These are phyloP conservation scores for Fonsecaea multimorphosa DNA, from an alignment of 2,329 filamentous ascomycete genomes.

Conservation along the genomic window DNA sequence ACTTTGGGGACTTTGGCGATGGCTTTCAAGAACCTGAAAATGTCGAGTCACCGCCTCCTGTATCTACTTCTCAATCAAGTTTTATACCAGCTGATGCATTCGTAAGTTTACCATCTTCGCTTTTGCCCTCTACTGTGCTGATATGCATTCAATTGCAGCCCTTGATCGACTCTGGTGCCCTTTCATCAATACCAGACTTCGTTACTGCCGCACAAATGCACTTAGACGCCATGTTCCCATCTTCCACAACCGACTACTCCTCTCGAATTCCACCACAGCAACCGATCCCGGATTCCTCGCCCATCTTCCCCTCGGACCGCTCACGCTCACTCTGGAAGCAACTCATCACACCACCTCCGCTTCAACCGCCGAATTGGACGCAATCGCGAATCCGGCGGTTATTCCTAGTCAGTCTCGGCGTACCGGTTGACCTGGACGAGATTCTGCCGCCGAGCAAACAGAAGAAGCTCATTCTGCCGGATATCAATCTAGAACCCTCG, in stretches of 20 bases:
- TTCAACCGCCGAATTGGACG: constrained; percentile 97
- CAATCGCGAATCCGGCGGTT: constrained; percentile 91
- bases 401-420: constrained; percentile 93
- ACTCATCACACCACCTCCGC: constrained; percentile 88
- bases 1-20: constrained; percentile 70
- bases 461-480: constrained; percentile 94
- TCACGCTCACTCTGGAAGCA: constrained; percentile 95
- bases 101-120: constrained; percentile 38
- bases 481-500: constrained; percentile 66
- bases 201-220: constrained; percentile 47
- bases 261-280: constrained; percentile 47
- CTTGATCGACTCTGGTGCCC: constrained; percentile 60
- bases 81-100: constrained; percentile 30
- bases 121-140: constrained; percentile 31
- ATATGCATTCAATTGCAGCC: constrained; percentile 21
- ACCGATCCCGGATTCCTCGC: constrained; percentile 50
- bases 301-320: constrained; percentile 81
- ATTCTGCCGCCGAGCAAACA: constrained; percentile 97
- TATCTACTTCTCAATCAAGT: constrained; percentile 43
- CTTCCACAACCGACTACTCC: constrained; percentile 44
- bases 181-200: constrained; percentile 54
- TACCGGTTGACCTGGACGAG: constrained; percentile 95
- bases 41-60: constrained; percentile 36
- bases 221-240: constrained; percentile 54
- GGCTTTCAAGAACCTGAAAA: constrained; percentile 63